These are phyloP conservation scores for Areca catechu DNA, from an alignment of 176 grass and related monocot genomes.

Conservation along the genomic window DNA sequence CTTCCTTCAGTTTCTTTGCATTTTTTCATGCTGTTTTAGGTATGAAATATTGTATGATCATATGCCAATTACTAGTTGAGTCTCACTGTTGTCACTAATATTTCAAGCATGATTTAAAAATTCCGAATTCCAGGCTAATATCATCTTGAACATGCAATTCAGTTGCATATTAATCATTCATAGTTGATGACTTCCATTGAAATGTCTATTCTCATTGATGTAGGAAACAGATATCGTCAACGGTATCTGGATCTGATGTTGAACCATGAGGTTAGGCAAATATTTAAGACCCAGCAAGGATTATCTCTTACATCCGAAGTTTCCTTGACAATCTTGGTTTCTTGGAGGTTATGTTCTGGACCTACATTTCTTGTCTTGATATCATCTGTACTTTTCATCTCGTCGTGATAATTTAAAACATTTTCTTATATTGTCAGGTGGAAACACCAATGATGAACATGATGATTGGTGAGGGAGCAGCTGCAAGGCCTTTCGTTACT, in stretches of 20 bases:
- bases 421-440: conserved; percentile 31
- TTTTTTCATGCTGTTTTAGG: too few species aligned
- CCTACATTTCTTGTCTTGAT: neutral
- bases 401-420: conserved; percentile 7
- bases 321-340: conserved; percentile 83
- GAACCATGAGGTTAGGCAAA: conserved; percentile 93
- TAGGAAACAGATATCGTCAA: conserved; percentile 94
- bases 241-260: conserved; percentile 96
- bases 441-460: conserved; percentile 98
- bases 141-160: too few species aligned
- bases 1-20: too few species aligned
- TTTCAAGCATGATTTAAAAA: too few species aligned
- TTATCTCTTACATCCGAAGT: conserved; percentile 60
- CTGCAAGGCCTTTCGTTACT: conserved; percentile 66
- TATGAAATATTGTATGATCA: too few species aligned
- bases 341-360: conserved; percentile 44
- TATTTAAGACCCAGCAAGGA: conserved; percentile 88
- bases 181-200: neutral
- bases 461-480: conserved; percentile 89
- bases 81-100: too few species aligned
- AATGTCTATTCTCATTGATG: conserved; percentile 11
- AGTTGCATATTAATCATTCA: too few species aligned
- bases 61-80: too few species aligned
- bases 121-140: too few species aligned
- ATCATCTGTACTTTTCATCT: conserved; percentile 2